Percentiles rank a stretch among this genome's conserved stretches.
Conservation (phyloP, 2,329 filamentous ascomycete species). For the Paracoccidioides brasiliensis region DNA sequence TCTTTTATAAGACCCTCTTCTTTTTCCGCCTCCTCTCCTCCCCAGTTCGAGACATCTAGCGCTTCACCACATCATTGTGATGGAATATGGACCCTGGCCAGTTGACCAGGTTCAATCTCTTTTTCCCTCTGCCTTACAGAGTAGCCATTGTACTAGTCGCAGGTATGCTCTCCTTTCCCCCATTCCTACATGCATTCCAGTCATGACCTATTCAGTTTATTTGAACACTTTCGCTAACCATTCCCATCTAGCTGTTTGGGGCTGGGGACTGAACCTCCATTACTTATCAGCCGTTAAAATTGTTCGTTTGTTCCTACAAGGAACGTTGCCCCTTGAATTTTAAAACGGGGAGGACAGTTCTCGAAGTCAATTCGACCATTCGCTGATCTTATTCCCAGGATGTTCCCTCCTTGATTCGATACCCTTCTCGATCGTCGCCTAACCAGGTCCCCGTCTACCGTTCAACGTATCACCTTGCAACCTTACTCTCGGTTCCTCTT, state of each 20-base stretch:
- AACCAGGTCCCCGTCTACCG: slow-evolving; percentile 62
- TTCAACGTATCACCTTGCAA: slow-evolving; percentile 76
- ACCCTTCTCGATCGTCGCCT: slow-evolving; percentile 59
- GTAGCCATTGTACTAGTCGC: slow-evolving; percentile 74
- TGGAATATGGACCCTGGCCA: slow-evolving; percentile 30
- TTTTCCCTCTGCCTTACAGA: slow-evolving; percentile 79
- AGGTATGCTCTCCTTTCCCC: slow-evolving; percentile 45
- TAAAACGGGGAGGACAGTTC: not conserved
- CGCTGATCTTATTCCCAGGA: slow-evolving; percentile 43
- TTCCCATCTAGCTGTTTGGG: slow-evolving; percentile 62
- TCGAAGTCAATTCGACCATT: too few species aligned
- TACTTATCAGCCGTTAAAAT: slow-evolving; percentile 69
- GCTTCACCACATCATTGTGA: slow-evolving; percentile 4
- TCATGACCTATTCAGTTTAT: not conserved
- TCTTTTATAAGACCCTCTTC: not conserved
- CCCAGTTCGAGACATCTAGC: not conserved
- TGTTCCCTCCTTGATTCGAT: slow-evolving; percentile 73
- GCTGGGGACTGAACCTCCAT: slow-evolving; percentile 86
- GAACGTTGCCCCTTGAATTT: not conserved
- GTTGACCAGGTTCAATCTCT: slow-evolving; percentile 73
- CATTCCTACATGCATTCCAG: too few species aligned
- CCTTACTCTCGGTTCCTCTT: slow-evolving; percentile 60
- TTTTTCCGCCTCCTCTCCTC: not conserved
- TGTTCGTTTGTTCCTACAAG: slow-evolving; percentile 31
- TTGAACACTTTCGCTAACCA: not conserved